These are phyloP conservation scores for Alternaria incomplexa DNA, from an alignment of 2,329 filamentous ascomycete genomes.

Conservation along the genomic window DNA sequence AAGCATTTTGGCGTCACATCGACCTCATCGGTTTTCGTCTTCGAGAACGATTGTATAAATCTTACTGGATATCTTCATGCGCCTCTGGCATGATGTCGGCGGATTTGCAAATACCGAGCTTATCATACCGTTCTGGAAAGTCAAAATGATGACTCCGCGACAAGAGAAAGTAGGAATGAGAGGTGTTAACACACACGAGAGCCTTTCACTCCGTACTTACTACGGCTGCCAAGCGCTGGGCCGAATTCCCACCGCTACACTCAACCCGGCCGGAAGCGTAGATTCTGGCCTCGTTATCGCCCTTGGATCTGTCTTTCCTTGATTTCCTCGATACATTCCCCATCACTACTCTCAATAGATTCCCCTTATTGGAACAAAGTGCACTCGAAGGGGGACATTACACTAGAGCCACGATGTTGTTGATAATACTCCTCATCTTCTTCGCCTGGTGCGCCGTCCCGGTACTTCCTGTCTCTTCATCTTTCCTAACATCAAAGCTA, in stretches of 20 bases:
- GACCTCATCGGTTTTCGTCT: not conserved
- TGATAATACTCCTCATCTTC: not conserved
- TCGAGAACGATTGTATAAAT: not conserved
- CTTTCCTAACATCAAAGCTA: not conserved
- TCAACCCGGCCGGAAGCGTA: not conserved
- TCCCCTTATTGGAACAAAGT: no score
- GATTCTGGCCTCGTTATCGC: fast-evolving
- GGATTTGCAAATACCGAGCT: not conserved
- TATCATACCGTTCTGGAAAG: not conserved
- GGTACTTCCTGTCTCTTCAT: not conserved
- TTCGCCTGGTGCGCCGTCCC: not conserved
- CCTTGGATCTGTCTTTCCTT: no score
- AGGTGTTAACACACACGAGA: not conserved
- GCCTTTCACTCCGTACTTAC: not conserved
- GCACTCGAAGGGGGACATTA: no score
- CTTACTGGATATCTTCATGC: not conserved
- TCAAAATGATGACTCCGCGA: not conserved
- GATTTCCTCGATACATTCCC: not conserved
- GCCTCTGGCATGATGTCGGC: not conserved
- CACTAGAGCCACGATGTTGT: not conserved
- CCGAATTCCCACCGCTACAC: not conserved
- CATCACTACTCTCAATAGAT: not conserved
- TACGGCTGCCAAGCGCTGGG: not conserved
- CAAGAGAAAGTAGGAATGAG: not conserved
- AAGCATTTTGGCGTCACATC: not conserved